Evolutionary conservation across 257 asterid species (phyloP).

Genomic region (Solanum stenotomum): DNA sequence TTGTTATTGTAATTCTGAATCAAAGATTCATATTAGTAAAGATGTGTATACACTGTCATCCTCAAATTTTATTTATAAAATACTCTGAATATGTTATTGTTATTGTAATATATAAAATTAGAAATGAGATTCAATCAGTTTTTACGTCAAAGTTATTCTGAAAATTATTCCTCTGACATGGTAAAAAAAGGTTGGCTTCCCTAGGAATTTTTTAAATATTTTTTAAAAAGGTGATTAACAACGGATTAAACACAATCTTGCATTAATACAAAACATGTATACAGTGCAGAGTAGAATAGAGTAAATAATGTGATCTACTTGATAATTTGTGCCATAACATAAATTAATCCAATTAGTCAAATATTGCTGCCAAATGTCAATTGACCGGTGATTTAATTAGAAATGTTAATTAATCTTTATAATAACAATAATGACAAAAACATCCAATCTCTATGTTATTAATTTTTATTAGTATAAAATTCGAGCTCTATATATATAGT

Average conservation of each 20-base stretch:
- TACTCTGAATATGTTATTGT: neutral
- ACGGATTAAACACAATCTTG: neutral
- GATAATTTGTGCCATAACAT: neutral
- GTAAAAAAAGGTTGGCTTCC: neutral
- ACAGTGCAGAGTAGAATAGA: neutral
- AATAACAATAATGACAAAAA: neutral
- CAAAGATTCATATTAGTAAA: neutral
- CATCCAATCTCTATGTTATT: neutral
- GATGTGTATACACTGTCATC: neutral
- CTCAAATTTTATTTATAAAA: neutral
- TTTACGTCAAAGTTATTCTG: neutral
- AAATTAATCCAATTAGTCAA: neutral
- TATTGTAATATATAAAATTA: neutral
- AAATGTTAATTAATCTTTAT: neutral
- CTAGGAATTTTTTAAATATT: neutral
- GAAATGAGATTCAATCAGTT: neutral
- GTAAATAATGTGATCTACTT: neutral
- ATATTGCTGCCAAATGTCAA: neutral
- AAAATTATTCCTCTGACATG: neutral
- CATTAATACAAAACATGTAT: neutral
- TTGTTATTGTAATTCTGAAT: no score
- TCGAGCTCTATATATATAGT: neutral
- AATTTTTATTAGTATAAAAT: neutral
- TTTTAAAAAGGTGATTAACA: neutral
- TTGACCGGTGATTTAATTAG: neutral